phyloP scores from a whole-genome alignment of 371 early-diverging fungal species.

The Syncephalis plumigaleata region DNA sequence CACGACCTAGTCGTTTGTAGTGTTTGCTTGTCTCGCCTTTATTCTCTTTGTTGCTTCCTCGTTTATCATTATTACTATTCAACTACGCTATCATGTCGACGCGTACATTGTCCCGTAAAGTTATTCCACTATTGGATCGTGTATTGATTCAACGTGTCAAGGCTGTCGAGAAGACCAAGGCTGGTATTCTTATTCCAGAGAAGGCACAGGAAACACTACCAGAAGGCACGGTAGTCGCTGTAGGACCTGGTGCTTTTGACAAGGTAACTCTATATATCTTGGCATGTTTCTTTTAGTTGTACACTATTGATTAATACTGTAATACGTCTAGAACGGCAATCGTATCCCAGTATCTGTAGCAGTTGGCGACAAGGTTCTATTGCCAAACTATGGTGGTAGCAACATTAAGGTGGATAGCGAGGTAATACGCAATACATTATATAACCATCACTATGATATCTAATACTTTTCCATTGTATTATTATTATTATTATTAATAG shows the following conservation, averaged over 20 bases:
- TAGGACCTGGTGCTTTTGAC: conserved; percentile 78
- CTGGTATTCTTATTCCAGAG: conserved; percentile 94
- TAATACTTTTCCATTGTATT: neutral
- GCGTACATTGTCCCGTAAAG: conserved; percentile 6
- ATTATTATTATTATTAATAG: conserved; percentile 8
- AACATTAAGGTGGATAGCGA: conserved; percentile 74
- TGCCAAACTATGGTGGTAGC: conserved; percentile 89
- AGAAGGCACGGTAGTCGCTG: conserved; percentile 85
- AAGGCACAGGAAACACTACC: conserved; percentile 92
- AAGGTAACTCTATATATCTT: conserved; percentile 23
- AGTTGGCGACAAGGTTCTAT: conserved; percentile 85
- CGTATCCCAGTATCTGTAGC: conserved; percentile 62
- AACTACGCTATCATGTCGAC: neutral
- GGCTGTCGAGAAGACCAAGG: conserved; percentile 83
- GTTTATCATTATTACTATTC: too few species aligned
- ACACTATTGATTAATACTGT: too few species aligned
- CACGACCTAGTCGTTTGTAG: too few species aligned
- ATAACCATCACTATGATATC: conserved; percentile 7
- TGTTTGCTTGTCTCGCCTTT: too few species aligned
- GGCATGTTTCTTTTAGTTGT: neutral
- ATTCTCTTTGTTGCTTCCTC: too few species aligned
- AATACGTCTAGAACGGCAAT: conserved; percentile 52
- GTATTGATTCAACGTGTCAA: conserved; percentile 93
- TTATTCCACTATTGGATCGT: conserved; percentile 91
- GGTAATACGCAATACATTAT: conserved; percentile 4